Conservation (phyloP, 768 basidiomycete species). For the Holtermanniella nyarrowii region DNA sequence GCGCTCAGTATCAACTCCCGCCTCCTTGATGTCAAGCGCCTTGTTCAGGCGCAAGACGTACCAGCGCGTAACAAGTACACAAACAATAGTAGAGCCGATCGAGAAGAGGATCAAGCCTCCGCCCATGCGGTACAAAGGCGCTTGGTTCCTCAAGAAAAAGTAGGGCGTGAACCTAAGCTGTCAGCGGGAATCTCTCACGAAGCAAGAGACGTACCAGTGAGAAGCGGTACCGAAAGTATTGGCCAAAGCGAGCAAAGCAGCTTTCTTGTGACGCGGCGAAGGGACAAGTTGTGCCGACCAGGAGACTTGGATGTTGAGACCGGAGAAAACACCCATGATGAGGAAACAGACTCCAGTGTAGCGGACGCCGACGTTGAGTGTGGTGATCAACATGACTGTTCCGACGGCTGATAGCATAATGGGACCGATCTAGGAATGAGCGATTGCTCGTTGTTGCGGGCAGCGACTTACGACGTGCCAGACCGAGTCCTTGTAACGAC, state of each 20-base stretch:
- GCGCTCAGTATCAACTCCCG: slow-evolving; percentile 5
- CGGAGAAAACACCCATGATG: slow-evolving; percentile 12
- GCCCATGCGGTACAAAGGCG: slow-evolving; percentile 7
- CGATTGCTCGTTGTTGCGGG: background rate
- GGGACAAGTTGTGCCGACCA: slow-evolving; percentile 9
- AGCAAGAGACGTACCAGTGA: too few species aligned
- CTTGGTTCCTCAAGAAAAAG: slow-evolving; percentile 11
- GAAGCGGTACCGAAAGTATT: slow-evolving; percentile 11
- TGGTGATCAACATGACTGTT: slow-evolving; percentile 10
- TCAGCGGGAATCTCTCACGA: too few species aligned
- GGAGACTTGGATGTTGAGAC: slow-evolving; percentile 12
- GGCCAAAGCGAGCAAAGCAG: slow-evolving; percentile 7
- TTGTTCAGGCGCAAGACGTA: slow-evolving; percentile 9
- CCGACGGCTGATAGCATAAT: slow-evolving; percentile 6
- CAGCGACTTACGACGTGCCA: slow-evolving; percentile 9
- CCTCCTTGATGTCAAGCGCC: slow-evolving; percentile 4
- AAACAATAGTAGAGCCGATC: slow-evolving; percentile 7
- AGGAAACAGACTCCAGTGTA: slow-evolving; percentile 15
- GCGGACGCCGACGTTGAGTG: slow-evolving; percentile 7
- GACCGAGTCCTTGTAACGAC: slow-evolving; percentile 6
- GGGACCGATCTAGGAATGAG: slow-evolving; percentile 7
- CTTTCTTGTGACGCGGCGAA: slow-evolving; percentile 6
- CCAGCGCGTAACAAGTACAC: slow-evolving; percentile 6
- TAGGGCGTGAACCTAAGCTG: slow-evolving; percentile 11
- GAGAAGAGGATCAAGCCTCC: slow-evolving; percentile 10